Percentiles rank a stretch among this genome's conserved stretches.
phyloP scores from a whole-genome alignment of 495 filamentous ascomycete genomes.

The Talaromyces ruber region DNA sequence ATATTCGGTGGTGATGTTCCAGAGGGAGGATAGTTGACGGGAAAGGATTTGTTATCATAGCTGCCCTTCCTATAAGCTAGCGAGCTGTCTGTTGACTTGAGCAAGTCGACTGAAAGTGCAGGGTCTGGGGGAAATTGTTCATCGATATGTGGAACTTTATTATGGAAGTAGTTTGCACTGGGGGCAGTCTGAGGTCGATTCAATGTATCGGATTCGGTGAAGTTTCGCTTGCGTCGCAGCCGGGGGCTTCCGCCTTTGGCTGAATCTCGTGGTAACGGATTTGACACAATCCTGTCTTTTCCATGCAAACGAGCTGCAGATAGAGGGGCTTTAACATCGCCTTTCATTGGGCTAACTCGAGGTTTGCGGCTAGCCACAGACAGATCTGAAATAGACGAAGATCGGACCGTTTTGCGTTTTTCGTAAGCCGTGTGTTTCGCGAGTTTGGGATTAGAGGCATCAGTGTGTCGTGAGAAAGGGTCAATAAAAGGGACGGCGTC shows the following conservation, averaged over 20 bases:
- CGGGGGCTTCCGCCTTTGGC: constrained; percentile 11
- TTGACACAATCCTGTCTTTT: constrained; percentile 6
- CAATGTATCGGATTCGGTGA: constrained; percentile 34
- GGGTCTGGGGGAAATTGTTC: not conserved
- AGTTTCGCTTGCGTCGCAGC: constrained; percentile 26
- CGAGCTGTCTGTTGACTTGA: constrained; percentile 1
- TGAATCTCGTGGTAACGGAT: constrained; percentile 5
- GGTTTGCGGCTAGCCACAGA: constrained; percentile 7
- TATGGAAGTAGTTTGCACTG: not conserved
- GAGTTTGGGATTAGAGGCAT: not conserved
- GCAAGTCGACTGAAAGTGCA: not conserved
- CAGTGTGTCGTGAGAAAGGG: not conserved
- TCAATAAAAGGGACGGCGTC: not conserved
- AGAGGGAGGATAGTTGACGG: not conserved
- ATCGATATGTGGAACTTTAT: not conserved
- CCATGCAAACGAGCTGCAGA: not conserved
- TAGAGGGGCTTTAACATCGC: not conserved
- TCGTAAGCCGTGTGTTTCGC: not conserved
- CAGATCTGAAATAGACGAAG: constrained; percentile 23
- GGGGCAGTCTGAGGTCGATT: constrained; percentile 19
- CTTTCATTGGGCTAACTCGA: not conserved
- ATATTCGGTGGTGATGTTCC: constrained; percentile 14
- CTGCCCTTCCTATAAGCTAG: not conserved
- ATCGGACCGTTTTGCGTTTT: constrained; percentile 16
- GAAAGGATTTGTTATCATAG: constrained; percentile 15